Evolutionary conservation across 2,329 filamentous ascomycete genomes (phyloP).

Genomic region (Albifimbria verrucaria): DNA sequence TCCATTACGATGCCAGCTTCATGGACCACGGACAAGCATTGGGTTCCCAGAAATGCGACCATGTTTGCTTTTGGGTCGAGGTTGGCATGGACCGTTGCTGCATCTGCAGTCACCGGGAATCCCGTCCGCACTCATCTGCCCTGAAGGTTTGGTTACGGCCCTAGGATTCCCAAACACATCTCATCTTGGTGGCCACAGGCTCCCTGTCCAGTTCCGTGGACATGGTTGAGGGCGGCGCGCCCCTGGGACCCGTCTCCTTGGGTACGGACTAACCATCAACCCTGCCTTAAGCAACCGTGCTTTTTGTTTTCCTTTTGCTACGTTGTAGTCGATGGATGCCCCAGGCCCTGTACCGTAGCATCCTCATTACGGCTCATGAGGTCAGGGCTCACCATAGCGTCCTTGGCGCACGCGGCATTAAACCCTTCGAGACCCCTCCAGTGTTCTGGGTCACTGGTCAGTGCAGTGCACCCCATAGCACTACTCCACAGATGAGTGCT

Average conservation of each 20-base stretch:
- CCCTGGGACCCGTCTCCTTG: not conserved
- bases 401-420: constrained; percentile 1
- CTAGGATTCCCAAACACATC: not conserved
- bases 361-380: not conserved
- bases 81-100: not conserved
- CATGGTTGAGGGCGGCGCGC: not conserved
- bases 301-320: not conserved
- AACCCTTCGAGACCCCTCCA: too few species aligned
- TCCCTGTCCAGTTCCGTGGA: not conserved
- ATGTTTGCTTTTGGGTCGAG: too few species aligned
- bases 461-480: not conserved
- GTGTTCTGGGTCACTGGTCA: not conserved
- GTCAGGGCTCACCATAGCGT: constrained; percentile 2
- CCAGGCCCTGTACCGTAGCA: not conserved
- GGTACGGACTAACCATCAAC: not conserved
- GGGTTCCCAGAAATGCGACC: too few species aligned
- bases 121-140: not conserved
- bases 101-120: too few species aligned
- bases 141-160: not conserved
- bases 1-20: not conserved
- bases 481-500: not conserved
- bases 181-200: not conserved
- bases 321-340: not conserved
- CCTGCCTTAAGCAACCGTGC: too few species aligned
- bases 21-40: too few species aligned